phyloP scores from a whole-genome alignment of 768 basidiomycete genomes.

The Arthromyces matolae region DNA sequence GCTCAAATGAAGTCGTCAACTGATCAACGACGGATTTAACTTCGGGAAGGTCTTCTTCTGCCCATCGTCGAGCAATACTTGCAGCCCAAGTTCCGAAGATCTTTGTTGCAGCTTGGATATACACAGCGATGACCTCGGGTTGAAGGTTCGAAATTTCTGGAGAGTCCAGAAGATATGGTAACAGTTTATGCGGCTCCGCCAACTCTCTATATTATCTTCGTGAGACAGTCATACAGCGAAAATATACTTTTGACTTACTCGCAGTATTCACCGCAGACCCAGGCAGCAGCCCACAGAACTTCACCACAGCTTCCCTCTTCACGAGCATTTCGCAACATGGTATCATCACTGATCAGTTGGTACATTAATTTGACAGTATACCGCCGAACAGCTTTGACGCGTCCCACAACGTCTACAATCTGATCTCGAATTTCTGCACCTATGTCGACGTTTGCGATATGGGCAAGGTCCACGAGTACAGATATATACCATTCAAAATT shows the following conservation, averaged over 20 bases:
- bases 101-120: slow-evolving; percentile 80
- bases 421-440: slow-evolving; percentile 78
- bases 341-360: slow-evolving; percentile 75
- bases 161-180: slow-evolving; percentile 68
- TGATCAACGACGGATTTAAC: slow-evolving; percentile 62
- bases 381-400: slow-evolving; percentile 70
- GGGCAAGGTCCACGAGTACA: slow-evolving; percentile 86
- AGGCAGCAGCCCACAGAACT: slow-evolving; percentile 90
- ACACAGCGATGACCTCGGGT: slow-evolving; percentile 69
- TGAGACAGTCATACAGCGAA: not conserved
- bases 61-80: slow-evolving; percentile 74
- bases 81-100: slow-evolving; percentile 85
- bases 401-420: slow-evolving; percentile 80
- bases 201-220: slow-evolving; percentile 52
- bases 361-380: slow-evolving; percentile 86
- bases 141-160: slow-evolving; percentile 52
- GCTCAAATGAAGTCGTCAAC: slow-evolving; percentile 53
- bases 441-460: slow-evolving; percentile 78
- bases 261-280: slow-evolving; percentile 95
- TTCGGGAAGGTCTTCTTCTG: slow-evolving; percentile 62
- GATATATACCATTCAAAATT: slow-evolving; percentile 99
- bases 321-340: slow-evolving; percentile 59
- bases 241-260: slow-evolving; percentile 47
- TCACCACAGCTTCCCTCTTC: slow-evolving; percentile 78
- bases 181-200: slow-evolving; percentile 69